These are phyloP conservation scores for Saprolegnia parasitica DNA, from an alignment of 352 stramenopile species.

Conservation along the genomic window DNA sequence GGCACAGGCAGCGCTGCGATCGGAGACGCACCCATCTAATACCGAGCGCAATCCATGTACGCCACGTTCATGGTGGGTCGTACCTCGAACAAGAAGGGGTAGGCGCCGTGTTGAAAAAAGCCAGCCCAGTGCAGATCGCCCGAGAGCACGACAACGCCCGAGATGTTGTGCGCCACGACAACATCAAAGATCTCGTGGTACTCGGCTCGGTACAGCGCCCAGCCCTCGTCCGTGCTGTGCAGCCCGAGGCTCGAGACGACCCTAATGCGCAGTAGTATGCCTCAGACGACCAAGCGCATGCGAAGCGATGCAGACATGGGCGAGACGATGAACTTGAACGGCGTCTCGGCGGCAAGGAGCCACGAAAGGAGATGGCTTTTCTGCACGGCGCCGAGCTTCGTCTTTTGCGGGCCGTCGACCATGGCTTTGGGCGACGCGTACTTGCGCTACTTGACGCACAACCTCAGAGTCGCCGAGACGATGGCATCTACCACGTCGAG, in stretches of 20 bases:
- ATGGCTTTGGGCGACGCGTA: constrained; percentile 12
- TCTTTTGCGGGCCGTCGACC: background rate
- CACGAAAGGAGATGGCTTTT: background rate
- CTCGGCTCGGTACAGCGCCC: constrained; percentile 10
- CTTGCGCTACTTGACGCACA: constrained; percentile 22
- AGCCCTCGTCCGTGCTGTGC: constrained; percentile 14
- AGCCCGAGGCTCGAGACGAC: constrained; percentile 8
- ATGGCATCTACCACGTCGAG: constrained; percentile 16
- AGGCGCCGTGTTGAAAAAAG: constrained; percentile 8
- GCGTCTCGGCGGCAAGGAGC: background rate
- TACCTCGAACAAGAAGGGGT: constrained; percentile 15
- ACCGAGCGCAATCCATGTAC: too few relatives aligned
- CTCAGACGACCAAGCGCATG: background rate
- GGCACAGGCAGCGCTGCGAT: constrained; percentile 16
- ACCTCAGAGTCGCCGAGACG: too few relatives aligned
- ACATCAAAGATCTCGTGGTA: constrained; percentile 7
- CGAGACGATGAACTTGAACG: constrained; percentile 21
- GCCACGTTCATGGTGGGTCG: too few relatives aligned
- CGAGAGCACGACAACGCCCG: constrained; percentile 20
- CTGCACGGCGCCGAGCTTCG: constrained; percentile 10
- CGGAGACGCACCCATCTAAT: constrained; percentile 19
- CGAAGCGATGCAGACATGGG: background rate
- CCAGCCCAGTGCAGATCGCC: constrained; percentile 22
- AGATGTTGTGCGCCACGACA: constrained; percentile 7
- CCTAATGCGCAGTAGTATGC: background rate